Conservation (phyloP, 176 grass and related monocot genomes). For the Zoysia japonica region DNA sequence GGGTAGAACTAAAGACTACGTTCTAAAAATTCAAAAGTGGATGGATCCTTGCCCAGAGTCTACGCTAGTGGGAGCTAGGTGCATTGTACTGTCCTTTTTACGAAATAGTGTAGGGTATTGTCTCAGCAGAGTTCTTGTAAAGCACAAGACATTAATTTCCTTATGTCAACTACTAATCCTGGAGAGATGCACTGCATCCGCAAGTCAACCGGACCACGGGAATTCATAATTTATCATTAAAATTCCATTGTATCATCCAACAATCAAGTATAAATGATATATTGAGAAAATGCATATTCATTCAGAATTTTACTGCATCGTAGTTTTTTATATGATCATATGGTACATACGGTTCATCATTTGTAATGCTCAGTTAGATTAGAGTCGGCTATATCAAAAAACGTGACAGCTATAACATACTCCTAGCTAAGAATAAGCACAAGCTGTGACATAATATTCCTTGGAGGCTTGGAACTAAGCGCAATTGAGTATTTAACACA, state of each 20-base stretch:
- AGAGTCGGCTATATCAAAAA: conserved; percentile 3
- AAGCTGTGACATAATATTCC: too few relatives aligned
- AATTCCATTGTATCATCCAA: background rate
- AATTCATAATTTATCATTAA: conserved; percentile 1
- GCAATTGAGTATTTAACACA: too few relatives aligned
- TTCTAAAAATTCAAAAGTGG: too few relatives aligned
- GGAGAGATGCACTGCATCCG: conserved; percentile 16
- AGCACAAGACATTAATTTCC: too few relatives aligned
- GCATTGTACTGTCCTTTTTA: too few relatives aligned
- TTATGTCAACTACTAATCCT: background rate
- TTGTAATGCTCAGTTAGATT: background rate
- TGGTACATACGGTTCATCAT: background rate
- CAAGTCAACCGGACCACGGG: background rate
- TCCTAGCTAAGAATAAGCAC: background rate
- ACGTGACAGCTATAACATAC: background rate
- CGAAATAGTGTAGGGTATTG: background rate
- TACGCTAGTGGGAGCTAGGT: too few relatives aligned
- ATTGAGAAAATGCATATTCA: conserved; percentile 11
- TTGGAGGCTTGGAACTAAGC: too few relatives aligned
- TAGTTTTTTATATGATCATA: background rate
- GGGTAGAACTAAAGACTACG: too few relatives aligned
- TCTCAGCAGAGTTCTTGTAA: background rate
- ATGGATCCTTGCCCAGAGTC: too few relatives aligned
- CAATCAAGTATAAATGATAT: conserved; percentile 9
- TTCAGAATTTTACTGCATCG: background rate